A percentile compares a stretch with the other conserved stretches of the same genome.
These are phyloP conservation scores for Epichloe uncinata DNA, from an alignment of 2,329 filamentous ascomycete genomes.

Conservation along the genomic window DNA sequence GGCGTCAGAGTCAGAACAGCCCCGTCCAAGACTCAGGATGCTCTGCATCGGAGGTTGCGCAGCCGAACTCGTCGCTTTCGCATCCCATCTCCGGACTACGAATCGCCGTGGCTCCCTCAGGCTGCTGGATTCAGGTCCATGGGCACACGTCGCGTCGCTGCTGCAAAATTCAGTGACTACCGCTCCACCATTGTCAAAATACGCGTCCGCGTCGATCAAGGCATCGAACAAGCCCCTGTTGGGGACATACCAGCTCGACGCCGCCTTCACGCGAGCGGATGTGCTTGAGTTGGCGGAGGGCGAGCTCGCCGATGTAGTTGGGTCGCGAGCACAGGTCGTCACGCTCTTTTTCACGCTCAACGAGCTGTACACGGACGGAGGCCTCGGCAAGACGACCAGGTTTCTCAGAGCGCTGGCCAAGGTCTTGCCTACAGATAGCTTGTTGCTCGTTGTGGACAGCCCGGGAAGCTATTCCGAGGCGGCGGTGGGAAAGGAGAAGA, in stretches of 20 bases:
- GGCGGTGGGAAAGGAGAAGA: constrained; percentile 46
- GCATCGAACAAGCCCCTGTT: constrained; percentile 34
- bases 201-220: constrained; percentile 34
- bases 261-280: constrained; percentile 34
- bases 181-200: constrained; percentile 35
- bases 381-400: constrained; percentile 58
- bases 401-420: constrained; percentile 60
- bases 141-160: constrained; percentile 48
- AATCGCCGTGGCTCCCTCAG: constrained; percentile 30
- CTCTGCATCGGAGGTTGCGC: constrained; percentile 44
- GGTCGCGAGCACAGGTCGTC: constrained; percentile 38
- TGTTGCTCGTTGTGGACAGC: constrained; percentile 81
- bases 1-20: neutral
- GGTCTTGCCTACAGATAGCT: constrained; percentile 39
- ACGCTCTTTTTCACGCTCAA: constrained; percentile 92
- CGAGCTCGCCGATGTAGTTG: constrained; percentile 20
- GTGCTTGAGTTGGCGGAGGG: constrained; percentile 28
- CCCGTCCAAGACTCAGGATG: constrained; percentile 21
- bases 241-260: constrained; percentile 21
- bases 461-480: constrained; percentile 87
- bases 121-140: constrained; percentile 74
- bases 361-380: constrained; percentile 73
- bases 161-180: constrained; percentile 44
- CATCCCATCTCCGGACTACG: constrained; percentile 25
- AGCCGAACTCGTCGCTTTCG: constrained; percentile 47